Evolutionary conservation across 352 stramenopile species (phyloP).

Genomic region (Aphanomyces stellatus): DNA sequence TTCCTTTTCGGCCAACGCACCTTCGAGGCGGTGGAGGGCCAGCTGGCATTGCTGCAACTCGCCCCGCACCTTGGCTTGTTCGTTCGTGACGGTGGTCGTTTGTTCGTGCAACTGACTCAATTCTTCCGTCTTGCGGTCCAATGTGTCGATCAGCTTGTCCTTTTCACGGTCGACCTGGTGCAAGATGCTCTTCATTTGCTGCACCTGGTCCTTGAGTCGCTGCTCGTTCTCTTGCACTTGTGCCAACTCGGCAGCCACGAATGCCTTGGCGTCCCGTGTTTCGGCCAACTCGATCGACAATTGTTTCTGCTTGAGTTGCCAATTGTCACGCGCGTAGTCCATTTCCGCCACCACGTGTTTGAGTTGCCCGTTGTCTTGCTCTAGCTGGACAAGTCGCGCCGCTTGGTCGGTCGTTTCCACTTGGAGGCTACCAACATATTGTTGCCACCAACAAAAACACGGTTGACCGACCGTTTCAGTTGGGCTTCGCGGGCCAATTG

Average conservation of each 20-base stretch:
- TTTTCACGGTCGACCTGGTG: conserved; percentile 60
- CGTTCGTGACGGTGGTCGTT: background rate
- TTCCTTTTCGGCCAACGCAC: conserved; percentile 49
- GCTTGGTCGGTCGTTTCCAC: background rate
- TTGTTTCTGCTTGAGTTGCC: conserved; percentile 70
- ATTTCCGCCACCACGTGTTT: conserved; percentile 75
- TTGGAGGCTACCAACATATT: background rate
- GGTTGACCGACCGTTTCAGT: background rate
- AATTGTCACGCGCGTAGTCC: conserved; percentile 70
- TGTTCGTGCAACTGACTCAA: conserved; percentile 37
- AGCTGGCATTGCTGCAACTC: conserved; percentile 2
- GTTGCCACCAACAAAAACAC: background rate
- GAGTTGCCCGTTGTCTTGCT: conserved; percentile 27
- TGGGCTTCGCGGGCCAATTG: background rate
- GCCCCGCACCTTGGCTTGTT: background rate
- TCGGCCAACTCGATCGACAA: conserved; percentile 38
- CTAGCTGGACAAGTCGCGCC: background rate
- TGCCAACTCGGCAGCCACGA: conserved; percentile 42
- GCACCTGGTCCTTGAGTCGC: conserved; percentile 38
- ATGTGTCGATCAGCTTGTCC: conserved; percentile 53
- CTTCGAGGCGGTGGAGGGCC: conserved; percentile 30
- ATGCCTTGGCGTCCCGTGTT: conserved; percentile 39
- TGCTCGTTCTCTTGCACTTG: conserved; percentile 36
- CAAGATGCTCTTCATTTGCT: conserved; percentile 57
- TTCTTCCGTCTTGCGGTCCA: conserved; percentile 66